Conservation (phyloP, 306 rosid species). For the Vachellia pachyceras region DNA sequence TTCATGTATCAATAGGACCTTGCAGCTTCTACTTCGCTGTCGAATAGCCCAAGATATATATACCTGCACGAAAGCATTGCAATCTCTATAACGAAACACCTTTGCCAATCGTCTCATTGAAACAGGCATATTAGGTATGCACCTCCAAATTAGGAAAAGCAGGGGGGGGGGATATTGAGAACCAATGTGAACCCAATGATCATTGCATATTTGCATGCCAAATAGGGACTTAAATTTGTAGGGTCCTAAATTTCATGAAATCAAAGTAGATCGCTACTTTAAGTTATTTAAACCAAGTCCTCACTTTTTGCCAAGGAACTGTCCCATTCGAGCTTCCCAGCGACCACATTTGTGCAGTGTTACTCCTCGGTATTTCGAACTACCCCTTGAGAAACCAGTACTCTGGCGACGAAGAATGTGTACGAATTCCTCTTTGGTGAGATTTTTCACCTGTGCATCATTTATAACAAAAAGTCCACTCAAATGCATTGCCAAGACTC, state of each 20-base stretch:
- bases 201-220: slow-evolving; percentile 44
- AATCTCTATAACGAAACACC: slow-evolving; percentile 85
- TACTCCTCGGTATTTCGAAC: slow-evolving; percentile 95
- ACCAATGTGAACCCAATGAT: slow-evolving; percentile 48
- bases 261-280: slow-evolving; percentile 12
- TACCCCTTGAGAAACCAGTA: slow-evolving; percentile 96
- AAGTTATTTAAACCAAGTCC: slow-evolving; percentile 54
- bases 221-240: slow-evolving; percentile 41
- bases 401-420: slow-evolving; percentile 98
- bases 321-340: slow-evolving; percentile 99
- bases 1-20: slow-evolving; percentile 93
- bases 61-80: slow-evolving; percentile 98
- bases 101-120: slow-evolving; percentile 74
- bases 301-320: slow-evolving; percentile 99
- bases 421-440: slow-evolving; percentile 90
- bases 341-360: slow-evolving; percentile 99
- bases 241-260: slow-evolving; percentile 32
- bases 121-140: slow-evolving; percentile 65
- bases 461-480: slow-evolving; percentile 20
- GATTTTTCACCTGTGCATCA: slow-evolving; percentile 72
- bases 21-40: slow-evolving; percentile 99
- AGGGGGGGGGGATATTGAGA: slow-evolving; percentile 46
- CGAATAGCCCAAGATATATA: slow-evolving; percentile 99
- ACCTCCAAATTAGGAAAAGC: slow-evolving; percentile 61
- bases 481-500: slow-evolving; percentile 12